Evolutionary conservation across 1,284 basidiomycete species (phyloP).

Genomic region (Boletus sp.): DNA sequence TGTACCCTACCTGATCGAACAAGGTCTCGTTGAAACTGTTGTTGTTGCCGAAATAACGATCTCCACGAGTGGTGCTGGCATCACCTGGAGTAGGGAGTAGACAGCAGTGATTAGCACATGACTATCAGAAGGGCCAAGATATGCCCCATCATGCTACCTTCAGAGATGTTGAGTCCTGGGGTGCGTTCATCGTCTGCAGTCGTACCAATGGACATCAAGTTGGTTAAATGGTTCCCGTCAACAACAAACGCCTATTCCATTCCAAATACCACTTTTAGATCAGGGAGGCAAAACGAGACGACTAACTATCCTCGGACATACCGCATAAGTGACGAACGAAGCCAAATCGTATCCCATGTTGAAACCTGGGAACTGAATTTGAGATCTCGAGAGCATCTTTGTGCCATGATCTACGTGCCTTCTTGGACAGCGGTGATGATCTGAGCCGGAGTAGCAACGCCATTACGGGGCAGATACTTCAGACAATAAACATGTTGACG

Average conservation of each 20-base stretch:
- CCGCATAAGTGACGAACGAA: constrained; percentile 23
- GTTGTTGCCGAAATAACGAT: constrained; percentile 30
- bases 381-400: neutral
- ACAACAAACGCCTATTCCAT: constrained; percentile 21
- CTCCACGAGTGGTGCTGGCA: constrained; percentile 27
- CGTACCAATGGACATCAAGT: constrained; percentile 28
- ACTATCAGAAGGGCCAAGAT: neutral
- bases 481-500: neutral
- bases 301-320: constrained; percentile 1
- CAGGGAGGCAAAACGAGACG: too few relatives aligned
- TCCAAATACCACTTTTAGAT: neutral
- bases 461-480: constrained; percentile 23
- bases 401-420: constrained; percentile 3
- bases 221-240: constrained; percentile 29
- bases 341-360: constrained; percentile 28
- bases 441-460: constrained; percentile 24
- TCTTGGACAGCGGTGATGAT: constrained; percentile 28
- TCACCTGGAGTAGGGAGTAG: constrained; percentile 16
- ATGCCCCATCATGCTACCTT: constrained; percentile 14
- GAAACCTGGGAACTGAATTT: constrained; percentile 15
- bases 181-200: constrained; percentile 15
- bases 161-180: constrained; percentile 22
- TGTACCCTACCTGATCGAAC: constrained; percentile 18
- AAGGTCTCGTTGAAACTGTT: constrained; percentile 29
- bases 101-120: neutral